Evolutionary conservation across 352 stramenopile genomes (phyloP), one percentile per base, ranked within the genome.

Genomic region (Aphanomyces cochlioides): DNA sequence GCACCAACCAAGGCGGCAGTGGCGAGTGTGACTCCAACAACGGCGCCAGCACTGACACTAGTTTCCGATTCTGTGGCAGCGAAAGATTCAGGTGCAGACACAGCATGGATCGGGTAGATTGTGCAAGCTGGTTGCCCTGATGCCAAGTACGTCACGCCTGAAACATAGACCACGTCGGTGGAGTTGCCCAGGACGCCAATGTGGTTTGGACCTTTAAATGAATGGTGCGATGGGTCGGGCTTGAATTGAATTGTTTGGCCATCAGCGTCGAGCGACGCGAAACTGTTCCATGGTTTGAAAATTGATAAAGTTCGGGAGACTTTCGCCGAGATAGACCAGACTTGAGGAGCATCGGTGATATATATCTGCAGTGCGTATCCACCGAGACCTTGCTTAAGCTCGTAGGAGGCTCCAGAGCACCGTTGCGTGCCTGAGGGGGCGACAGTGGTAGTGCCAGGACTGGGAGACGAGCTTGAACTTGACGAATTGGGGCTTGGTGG

Each of bases 301-400:
- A 61, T 61, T 7, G 17, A 19, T 43, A 37, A 19, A 37, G 43
- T 39, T 28, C 43, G 7, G 5, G 54, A 40, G 5, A 37, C 54
- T 12, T 38, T 53, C 2, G 37, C 57, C 21, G 37, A 38, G 39
- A 66, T 41, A n/a, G 21, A 17, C 57, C 37, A 66, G 4, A 41
- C n/a, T 4, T 13, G 4, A 12, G 50, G 50, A 12, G n/a, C 50
- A 15, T 61, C 39, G 7, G 17, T 45, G 53, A 67, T 5, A 37
- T 70, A 70, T 7, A 70, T 34, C 21, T 70, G 47, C 10, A 70
- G 5, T 19, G 50, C 54, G 41, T 50, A 70, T n/a, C 64, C 64
- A 36, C 64, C 64, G 4, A 34, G 13, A 28, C 64, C 53, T 38
- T 53, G 36, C 39, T 63, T 63, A 7, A 63, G 47, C 4, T 63